These are phyloP conservation scores for Logfia minima DNA, from an alignment of 129 eudicot species.

Conservation along the genomic window DNA sequence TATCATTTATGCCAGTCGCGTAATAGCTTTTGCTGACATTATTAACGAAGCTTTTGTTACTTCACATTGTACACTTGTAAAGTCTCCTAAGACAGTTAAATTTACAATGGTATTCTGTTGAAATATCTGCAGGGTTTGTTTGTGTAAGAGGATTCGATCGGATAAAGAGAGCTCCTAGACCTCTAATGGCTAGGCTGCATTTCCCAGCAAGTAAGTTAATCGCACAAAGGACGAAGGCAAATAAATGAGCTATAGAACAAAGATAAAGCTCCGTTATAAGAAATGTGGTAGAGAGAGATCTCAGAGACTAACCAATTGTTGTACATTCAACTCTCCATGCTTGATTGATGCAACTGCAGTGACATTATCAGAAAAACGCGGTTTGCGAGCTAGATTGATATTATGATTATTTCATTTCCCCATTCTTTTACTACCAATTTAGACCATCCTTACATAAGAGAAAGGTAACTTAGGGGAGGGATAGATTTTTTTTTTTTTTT, in stretches of 20 bases:
- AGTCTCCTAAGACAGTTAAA: too few species aligned
- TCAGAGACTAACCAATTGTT: neutral
- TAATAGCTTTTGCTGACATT: neutral
- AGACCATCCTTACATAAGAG: too few species aligned
- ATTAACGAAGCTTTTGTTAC: neutral
- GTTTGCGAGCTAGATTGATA: too few species aligned
- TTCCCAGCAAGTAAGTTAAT: conserved; percentile 65
- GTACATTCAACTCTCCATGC: neutral
- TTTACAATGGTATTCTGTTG: neutral
- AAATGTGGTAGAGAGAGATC: neutral
- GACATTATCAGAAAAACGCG: too few species aligned
- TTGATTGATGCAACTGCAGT: too few species aligned
- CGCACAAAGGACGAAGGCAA: conserved; percentile 43
- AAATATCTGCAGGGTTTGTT: conserved; percentile 65
- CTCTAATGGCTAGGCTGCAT: conserved; percentile 82
- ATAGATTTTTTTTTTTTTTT: too few species aligned
- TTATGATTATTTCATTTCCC: too few species aligned
- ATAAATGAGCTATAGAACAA: conserved; percentile 5
- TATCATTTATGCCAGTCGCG: neutral
- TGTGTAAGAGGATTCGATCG: conserved; percentile 93
- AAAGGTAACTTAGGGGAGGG: too few species aligned
- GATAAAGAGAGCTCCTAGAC: conserved; percentile 65
- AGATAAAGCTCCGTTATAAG: too few species aligned
- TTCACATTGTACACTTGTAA: too few species aligned
- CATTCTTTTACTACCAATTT: too few species aligned